A percentile compares a stretch with the other conserved stretches of the same genome.
Evolutionary conservation across 2,329 filamentous ascomycete genomes (phyloP).

Genomic region (Colletotrichum abscissum): DNA sequence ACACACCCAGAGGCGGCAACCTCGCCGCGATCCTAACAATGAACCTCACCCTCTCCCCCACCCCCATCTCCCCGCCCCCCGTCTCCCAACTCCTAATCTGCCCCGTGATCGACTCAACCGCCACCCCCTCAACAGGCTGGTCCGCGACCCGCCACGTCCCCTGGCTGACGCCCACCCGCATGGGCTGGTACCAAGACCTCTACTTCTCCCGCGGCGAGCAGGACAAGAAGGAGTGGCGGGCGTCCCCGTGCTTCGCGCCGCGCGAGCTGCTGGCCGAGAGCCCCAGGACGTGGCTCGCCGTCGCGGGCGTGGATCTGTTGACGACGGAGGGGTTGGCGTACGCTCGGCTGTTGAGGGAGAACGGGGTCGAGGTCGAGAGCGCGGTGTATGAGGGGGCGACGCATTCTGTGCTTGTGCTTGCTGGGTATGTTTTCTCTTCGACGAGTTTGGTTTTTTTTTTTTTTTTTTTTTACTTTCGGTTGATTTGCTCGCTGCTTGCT

Average conservation of each 20-base stretch:
- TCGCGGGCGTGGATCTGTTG: conserved; percentile 47
- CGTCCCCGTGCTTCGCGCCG: conserved; percentile 46
- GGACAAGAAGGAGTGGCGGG: conserved; percentile 43
- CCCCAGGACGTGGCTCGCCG: conserved; percentile 46
- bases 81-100: conserved; percentile 40
- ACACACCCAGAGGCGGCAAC: conserved; percentile 37
- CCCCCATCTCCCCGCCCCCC: neutral
- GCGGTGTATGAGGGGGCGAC: conserved; percentile 23
- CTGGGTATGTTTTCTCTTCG: neutral
- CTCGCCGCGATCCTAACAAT: conserved; percentile 37
- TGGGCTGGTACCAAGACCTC: conserved; percentile 50
- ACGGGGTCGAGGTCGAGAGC: conserved; percentile 4
- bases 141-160: conserved; percentile 39
- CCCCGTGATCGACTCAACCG: conserved; percentile 49
- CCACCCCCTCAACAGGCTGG: conserved; percentile 40
- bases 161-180: conserved; percentile 46
- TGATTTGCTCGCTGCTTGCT: neutral
- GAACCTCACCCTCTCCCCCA: conserved; percentile 31
- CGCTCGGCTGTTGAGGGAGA: conserved; percentile 39
- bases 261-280: conserved; percentile 39
- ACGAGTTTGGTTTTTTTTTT: neutral
- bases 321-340: conserved; percentile 45
- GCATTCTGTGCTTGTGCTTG: conserved; percentile 22
- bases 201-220: conserved; percentile 43
- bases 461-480: neutral